These are phyloP conservation scores for Chamaecyparis obtusa DNA, from an alignment of 75 land plant genomes.

Conservation along the genomic window DNA sequence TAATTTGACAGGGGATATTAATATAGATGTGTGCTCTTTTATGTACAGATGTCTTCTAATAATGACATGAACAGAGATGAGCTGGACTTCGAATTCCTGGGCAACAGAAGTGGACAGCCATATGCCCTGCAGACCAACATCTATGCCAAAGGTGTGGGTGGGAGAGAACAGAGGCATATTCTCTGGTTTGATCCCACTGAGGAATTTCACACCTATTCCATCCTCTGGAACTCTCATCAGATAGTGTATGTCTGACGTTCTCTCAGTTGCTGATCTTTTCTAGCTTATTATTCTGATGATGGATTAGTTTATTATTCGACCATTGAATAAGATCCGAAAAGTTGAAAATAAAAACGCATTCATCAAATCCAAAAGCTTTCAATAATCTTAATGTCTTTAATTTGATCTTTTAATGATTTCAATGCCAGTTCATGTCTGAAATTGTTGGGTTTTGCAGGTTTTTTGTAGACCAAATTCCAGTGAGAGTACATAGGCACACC, in stretches of 20 bases:
- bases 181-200: constrained; percentile 95
- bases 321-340: too few species aligned
- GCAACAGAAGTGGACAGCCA: constrained; percentile 26
- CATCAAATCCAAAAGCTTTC: too few species aligned
- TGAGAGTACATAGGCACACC: constrained; percentile 11
- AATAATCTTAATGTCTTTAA: too few species aligned
- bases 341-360: too few species aligned
- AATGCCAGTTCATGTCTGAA: neutral
- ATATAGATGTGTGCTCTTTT: neutral
- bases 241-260: constrained; percentile 51
- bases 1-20: too few species aligned
- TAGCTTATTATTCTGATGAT: too few species aligned
- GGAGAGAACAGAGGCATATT: constrained; percentile 72
- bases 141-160: constrained; percentile 40
- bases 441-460: neutral
- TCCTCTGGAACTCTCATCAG: constrained; percentile 70
- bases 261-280: neutral
- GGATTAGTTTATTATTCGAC: too few species aligned
- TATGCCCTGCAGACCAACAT: constrained; percentile 32
- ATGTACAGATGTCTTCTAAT: constrained; percentile 11
- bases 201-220: constrained; percentile 70
- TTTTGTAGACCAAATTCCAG: constrained; percentile 5
- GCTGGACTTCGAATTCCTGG: constrained; percentile 40
- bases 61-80: constrained; percentile 14
- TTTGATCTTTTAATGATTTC: too few species aligned